These are phyloP conservation scores for Mycena floridula DNA, from an alignment of 768 basidiomycete species.

Conservation along the genomic window DNA sequence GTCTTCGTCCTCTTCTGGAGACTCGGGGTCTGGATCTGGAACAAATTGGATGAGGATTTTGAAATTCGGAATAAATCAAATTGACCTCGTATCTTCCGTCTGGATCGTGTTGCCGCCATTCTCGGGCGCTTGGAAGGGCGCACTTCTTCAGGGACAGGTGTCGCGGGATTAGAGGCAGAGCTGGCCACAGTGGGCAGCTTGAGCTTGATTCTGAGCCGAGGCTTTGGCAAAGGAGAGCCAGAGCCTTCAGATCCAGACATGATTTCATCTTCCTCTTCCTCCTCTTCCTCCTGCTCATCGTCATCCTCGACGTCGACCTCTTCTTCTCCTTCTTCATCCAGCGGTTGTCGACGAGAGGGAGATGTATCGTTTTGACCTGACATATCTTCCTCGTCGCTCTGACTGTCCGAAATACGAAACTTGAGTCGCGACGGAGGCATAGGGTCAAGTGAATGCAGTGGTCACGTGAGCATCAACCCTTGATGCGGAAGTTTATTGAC, in stretches of 20 bases:
- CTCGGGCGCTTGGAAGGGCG: slow-evolving; percentile 16
- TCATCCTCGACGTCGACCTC: slow-evolving; percentile 16
- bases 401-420: background rate
- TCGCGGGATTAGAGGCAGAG: slow-evolving; percentile 18
- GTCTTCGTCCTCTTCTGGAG: slow-evolving; percentile 34
- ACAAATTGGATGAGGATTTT: background rate
- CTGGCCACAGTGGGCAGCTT: slow-evolving; percentile 40
- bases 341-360: slow-evolving; percentile 10
- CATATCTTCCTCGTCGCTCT: background rate
- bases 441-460: background rate
- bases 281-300: slow-evolving; percentile 7
- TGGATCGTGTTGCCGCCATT: slow-evolving; percentile 7
- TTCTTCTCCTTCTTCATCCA: slow-evolving; percentile 25
- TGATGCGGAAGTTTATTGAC: no score
- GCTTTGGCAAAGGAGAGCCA: slow-evolving; percentile 20
- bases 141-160: slow-evolving; percentile 21
- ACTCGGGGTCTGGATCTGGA: slow-evolving; percentile 34
- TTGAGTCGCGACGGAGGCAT: background rate
- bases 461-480: no score
- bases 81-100: slow-evolving; percentile 20
- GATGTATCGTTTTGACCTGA: background rate
- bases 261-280: slow-evolving; percentile 10
- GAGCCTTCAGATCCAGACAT: slow-evolving; percentile 13
- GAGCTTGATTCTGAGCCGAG: slow-evolving; percentile 56
- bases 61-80: background rate